Conservation (phyloP, 345 rosid genomes). For the Eucalyptus viminalis region DNA sequence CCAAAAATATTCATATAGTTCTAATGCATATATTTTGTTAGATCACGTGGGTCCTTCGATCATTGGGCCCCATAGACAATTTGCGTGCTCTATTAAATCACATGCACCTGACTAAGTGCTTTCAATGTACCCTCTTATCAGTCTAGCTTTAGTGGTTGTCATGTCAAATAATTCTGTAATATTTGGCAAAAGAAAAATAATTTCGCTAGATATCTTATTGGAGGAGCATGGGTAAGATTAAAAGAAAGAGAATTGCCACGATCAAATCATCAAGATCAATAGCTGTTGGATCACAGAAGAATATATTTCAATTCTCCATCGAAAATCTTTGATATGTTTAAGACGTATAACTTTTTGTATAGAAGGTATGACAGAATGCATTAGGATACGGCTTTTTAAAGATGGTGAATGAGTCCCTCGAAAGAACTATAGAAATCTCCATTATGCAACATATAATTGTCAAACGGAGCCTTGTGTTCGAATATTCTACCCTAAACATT, state of each 20-base stretch:
- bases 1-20: background rate
- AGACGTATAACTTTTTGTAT: background rate
- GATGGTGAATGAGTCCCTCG: background rate
- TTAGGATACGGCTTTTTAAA: background rate
- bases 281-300: background rate
- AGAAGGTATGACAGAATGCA: background rate
- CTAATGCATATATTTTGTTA: background rate
- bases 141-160: background rate
- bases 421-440: background rate
- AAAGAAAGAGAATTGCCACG: background rate
- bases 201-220: background rate
- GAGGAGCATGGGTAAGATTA: background rate
- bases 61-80: background rate
- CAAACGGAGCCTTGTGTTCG: background rate
- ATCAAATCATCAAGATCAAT: background rate
- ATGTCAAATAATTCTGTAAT: background rate
- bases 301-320: background rate
- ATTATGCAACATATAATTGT: background rate
- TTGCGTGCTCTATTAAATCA: background rate
- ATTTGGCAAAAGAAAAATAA: background rate
- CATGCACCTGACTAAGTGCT: background rate
- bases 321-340: background rate
- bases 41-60: background rate
- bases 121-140: background rate
- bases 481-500: background rate